phyloP scores from a whole-genome alignment of 129 eudicot genomes.

The Glebionis coronaria region DNA sequence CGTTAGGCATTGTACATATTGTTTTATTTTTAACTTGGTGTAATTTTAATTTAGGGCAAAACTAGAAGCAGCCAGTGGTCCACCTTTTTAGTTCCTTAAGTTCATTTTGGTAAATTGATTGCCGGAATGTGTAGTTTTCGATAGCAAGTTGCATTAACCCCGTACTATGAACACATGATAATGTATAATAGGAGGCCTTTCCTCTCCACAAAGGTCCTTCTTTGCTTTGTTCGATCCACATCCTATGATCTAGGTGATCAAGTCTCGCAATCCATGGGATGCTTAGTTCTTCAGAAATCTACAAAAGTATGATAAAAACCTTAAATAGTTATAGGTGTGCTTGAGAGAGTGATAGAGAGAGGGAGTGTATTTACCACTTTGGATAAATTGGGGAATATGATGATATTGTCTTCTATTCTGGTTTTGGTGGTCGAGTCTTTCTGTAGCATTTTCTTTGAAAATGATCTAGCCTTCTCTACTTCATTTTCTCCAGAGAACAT shows the following conservation, averaged over 20 bases:
- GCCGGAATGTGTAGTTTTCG: conserved; percentile 43
- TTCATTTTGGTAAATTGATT: conserved; percentile 44
- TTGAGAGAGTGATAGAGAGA: background rate
- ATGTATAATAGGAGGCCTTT: conserved; percentile 49
- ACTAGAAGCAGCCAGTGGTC: background rate
- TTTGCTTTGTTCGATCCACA: conserved; percentile 58
- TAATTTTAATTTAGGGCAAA: background rate
- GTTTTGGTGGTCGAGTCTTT: conserved; percentile 17
- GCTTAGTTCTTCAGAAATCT: conserved; percentile 54
- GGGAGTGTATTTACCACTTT: conserved; percentile 26
- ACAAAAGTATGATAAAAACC: background rate
- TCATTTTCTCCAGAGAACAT: conserved; percentile 43
- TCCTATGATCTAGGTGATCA: conserved; percentile 63
- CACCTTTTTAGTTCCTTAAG: conserved; percentile 54
- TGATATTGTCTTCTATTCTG: conserved; percentile 22
- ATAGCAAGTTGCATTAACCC: conserved; percentile 53
- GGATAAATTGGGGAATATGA: conserved; percentile 29
- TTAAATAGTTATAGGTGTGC: background rate
- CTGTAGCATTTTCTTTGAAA: conserved; percentile 49
- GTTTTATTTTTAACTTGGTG: background rate
- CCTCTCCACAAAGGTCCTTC: conserved; percentile 35
- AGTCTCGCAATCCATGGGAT: conserved; percentile 65
- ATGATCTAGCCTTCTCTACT: conserved; percentile 46
- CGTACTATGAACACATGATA: conserved; percentile 42
- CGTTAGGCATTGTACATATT: background rate